phyloP scores from a whole-genome alignment of 257 asterid species.

The Gardenia jasminoides region DNA sequence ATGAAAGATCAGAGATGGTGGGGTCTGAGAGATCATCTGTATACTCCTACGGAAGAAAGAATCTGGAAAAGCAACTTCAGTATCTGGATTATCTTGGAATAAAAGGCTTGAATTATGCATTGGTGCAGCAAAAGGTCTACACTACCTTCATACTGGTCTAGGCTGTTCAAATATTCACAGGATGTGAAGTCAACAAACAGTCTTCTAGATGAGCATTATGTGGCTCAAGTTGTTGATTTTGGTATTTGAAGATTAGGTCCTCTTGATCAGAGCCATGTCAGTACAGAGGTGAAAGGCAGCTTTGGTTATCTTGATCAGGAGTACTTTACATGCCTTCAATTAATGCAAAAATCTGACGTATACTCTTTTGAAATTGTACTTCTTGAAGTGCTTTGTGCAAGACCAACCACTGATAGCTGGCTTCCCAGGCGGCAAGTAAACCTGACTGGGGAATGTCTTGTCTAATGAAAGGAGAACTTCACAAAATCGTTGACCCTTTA shows the following conservation, averaged over 20 bases:
- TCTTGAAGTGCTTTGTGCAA: slow-evolving; percentile 59
- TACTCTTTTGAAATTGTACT: slow-evolving; percentile 70
- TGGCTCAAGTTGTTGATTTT: slow-evolving; percentile 46
- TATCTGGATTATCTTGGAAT: slow-evolving; percentile 37
- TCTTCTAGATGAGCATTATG: slow-evolving; percentile 48
- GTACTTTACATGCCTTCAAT: slow-evolving; percentile 30
- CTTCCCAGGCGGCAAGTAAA: slow-evolving; percentile 42
- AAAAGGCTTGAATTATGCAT: slow-evolving; percentile 50
- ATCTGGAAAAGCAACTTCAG: not conserved
- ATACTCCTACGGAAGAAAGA: slow-evolving; percentile 20
- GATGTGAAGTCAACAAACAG: slow-evolving; percentile 69
- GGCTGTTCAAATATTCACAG: slow-evolving; percentile 46
- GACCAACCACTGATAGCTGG: slow-evolving; percentile 36
- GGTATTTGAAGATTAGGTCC: slow-evolving; percentile 10
- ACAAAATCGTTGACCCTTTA: slow-evolving; percentile 45
- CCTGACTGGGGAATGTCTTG: slow-evolving; percentile 54
- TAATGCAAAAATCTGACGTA: slow-evolving; percentile 59
- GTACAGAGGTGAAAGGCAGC: slow-evolving; percentile 56
- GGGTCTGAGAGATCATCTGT: slow-evolving; percentile 54
- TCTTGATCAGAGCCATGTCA: slow-evolving; percentile 12
- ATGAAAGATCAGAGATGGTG: slow-evolving; percentile 57
- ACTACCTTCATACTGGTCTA: slow-evolving; percentile 54
- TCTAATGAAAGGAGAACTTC: slow-evolving; percentile 40
- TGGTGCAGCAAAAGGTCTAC: slow-evolving; percentile 54
- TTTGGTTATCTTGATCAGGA: slow-evolving; percentile 69